Evolutionary conservation across 768 basidiomycete genomes (phyloP).

Genomic region (Collybia sordida): DNA sequence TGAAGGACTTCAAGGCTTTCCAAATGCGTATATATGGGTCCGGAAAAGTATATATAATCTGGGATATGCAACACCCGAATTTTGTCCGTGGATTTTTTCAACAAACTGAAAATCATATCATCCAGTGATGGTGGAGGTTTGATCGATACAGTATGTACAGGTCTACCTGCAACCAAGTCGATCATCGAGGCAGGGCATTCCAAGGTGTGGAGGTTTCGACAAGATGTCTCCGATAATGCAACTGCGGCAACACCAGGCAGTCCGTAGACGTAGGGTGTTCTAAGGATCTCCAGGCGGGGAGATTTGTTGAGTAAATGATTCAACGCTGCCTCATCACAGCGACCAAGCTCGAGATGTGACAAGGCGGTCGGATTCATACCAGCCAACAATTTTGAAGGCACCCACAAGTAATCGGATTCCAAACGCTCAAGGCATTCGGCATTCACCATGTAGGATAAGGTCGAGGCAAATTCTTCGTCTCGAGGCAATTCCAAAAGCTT

Average conservation of each 20-base stretch:
- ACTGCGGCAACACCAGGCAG: not conserved
- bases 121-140: not conserved
- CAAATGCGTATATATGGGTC: not conserved
- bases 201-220: slow-evolving; percentile 9
- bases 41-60: not conserved
- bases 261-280: not conserved
- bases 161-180: slow-evolving; percentile 4
- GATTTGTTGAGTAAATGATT: slow-evolving; percentile 3
- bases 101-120: not conserved
- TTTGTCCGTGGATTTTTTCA: not conserved
- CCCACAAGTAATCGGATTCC: not conserved
- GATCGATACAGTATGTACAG: slow-evolving; percentile 6
- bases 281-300: slow-evolving; percentile 2
- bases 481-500: not conserved
- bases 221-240: slow-evolving; percentile 2
- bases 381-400: slow-evolving; percentile 1
- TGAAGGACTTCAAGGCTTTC: not conserved
- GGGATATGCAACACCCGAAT: not conserved
- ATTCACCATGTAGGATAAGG: slow-evolving; percentile 1
- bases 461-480: not conserved
- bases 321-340: not conserved
- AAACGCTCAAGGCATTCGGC: slow-evolving; percentile 2
- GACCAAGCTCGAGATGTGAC: not conserved
- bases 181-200: slow-evolving; percentile 2
- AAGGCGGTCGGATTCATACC: slow-evolving; percentile 1